Percentiles rank a stretch among this genome's conserved stretches.
Conservation (phyloP, 2,329 filamentous ascomycete species). For the Stachybotrys chartarum region DNA sequence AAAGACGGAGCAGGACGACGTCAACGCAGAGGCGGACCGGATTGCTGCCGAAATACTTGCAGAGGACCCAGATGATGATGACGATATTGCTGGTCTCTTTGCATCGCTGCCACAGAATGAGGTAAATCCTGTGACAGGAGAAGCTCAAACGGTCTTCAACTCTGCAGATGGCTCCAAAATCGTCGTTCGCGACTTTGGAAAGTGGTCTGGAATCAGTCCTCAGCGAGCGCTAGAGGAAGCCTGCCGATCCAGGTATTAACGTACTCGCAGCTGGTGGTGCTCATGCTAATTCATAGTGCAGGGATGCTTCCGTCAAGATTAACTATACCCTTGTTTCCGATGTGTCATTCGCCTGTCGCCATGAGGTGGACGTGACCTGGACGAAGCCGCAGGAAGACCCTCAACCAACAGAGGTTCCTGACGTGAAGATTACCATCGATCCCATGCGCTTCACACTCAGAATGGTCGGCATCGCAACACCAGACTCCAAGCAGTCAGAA, state of each 20-base stretch:
- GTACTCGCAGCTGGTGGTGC: background rate
- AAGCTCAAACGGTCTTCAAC: conserved; percentile 48
- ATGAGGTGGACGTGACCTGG: conserved; percentile 71
- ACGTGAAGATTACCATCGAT: conserved; percentile 37
- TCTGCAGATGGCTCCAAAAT: conserved; percentile 46
- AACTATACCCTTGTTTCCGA: conserved; percentile 64
- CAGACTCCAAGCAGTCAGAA: conserved; percentile 76
- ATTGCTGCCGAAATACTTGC: conserved; percentile 54
- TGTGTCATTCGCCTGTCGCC: conserved; percentile 67
- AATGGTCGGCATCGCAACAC: conserved; percentile 68
- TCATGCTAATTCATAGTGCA: conserved; percentile 20
- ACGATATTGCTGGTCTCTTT: conserved; percentile 45
- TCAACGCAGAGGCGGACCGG: conserved; percentile 49
- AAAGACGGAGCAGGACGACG: conserved; percentile 32
- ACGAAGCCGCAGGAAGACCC: conserved; percentile 58
- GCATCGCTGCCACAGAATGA: conserved; percentile 54
- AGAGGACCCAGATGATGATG: conserved; percentile 46
- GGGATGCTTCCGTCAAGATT: conserved; percentile 64
- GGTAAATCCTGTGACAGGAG: conserved; percentile 50
- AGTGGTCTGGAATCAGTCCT: conserved; percentile 70
- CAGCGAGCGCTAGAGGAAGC: conserved; percentile 75
- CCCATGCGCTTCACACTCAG: conserved; percentile 56
- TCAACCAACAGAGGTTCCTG: conserved; percentile 22
- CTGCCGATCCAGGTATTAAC: conserved; percentile 65
- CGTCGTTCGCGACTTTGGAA: conserved; percentile 75